phyloP scores from a whole-genome alignment of 352 stramenopile genomes.

The Phytopythium montanum region DNA sequence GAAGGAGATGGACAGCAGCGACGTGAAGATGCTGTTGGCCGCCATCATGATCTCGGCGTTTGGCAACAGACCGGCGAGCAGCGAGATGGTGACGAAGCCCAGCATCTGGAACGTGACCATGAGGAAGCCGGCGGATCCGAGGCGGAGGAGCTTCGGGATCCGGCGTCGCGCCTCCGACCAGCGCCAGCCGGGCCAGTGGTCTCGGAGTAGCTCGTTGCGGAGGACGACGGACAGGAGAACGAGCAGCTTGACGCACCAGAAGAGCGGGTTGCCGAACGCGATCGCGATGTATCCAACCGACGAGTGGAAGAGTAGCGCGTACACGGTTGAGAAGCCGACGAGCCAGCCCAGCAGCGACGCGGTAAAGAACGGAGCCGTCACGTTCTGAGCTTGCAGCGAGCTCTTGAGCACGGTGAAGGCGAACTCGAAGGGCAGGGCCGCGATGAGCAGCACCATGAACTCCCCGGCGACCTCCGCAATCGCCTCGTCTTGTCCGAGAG shows the following conservation, averaged over 20 bases:
- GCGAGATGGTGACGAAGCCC: conserved; percentile 13
- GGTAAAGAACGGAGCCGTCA: conserved; percentile 28
- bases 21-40: conserved; percentile 18
- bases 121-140: conserved; percentile 13
- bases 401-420: conserved; percentile 22
- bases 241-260: conserved; percentile 20
- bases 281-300: conserved; percentile 32
- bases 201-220: conserved; percentile 15
- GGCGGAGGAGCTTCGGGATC: conserved; percentile 9
- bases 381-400: conserved; percentile 34
- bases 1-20: conserved; percentile 14
- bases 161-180: conserved; percentile 10
- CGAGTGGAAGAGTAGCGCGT: conserved; percentile 34
- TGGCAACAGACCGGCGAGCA: conserved; percentile 25
- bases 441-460: conserved; percentile 15
- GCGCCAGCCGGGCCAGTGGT: conserved; percentile 20
- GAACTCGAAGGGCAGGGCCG: conserved; percentile 23
- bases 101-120: conserved; percentile 20
- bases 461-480: conserved; percentile 20
- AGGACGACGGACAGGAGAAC: conserved; percentile 19
- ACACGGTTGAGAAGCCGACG: conserved; percentile 19
- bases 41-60: conserved; percentile 21
- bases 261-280: conserved; percentile 20
- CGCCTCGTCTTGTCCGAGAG: conserved; percentile 29
- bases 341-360: conserved; percentile 18